These are phyloP conservation scores for Ustilago trichophora DNA, from an alignment of 1,284 basidiomycete genomes.

Conservation along the genomic window DNA sequence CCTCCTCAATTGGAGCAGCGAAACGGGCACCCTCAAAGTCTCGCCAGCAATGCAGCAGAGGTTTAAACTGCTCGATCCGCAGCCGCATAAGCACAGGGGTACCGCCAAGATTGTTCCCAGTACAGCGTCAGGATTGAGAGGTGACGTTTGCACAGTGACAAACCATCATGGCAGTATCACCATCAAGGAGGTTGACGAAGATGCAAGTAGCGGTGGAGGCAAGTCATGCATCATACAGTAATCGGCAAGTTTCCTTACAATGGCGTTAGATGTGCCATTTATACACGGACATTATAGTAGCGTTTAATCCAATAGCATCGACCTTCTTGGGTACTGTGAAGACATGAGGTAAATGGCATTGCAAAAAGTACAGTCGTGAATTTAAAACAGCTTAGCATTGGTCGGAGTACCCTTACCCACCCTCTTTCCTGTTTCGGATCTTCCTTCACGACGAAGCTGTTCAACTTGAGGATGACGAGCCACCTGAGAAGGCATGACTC, in stretches of 20 bases:
- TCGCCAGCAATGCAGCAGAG: constrained; percentile 38
- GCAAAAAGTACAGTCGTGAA: constrained; percentile 5
- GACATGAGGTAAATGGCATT: too few species aligned
- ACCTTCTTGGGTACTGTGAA: too few species aligned
- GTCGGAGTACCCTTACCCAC: constrained; percentile 46
- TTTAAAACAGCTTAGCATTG: constrained; percentile 29
- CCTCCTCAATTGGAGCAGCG: constrained; percentile 52
- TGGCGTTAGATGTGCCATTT: too few species aligned
- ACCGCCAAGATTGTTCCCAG: constrained; percentile 43
- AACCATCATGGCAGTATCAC: constrained; percentile 37
- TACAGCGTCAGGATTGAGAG: constrained; percentile 43
- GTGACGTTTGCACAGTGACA: constrained; percentile 42
- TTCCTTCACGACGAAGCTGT: constrained; percentile 34
- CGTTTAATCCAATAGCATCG: too few species aligned
- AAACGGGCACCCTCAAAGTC: constrained; percentile 47
- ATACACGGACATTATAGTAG: too few species aligned
- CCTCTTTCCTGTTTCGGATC: constrained; percentile 34
- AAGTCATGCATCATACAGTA: constrained; percentile 26
- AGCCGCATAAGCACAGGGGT: constrained; percentile 50
- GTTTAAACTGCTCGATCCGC: constrained; percentile 37
- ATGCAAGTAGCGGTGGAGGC: background rate
- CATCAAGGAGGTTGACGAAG: constrained; percentile 33
- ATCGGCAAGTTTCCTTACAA: too few species aligned
- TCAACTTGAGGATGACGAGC: constrained; percentile 45
- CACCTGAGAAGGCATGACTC: constrained; percentile 30